Evolutionary conservation across 1,284 basidiomycete genomes (phyloP).

Genomic region (Vanrija sp.): DNA sequence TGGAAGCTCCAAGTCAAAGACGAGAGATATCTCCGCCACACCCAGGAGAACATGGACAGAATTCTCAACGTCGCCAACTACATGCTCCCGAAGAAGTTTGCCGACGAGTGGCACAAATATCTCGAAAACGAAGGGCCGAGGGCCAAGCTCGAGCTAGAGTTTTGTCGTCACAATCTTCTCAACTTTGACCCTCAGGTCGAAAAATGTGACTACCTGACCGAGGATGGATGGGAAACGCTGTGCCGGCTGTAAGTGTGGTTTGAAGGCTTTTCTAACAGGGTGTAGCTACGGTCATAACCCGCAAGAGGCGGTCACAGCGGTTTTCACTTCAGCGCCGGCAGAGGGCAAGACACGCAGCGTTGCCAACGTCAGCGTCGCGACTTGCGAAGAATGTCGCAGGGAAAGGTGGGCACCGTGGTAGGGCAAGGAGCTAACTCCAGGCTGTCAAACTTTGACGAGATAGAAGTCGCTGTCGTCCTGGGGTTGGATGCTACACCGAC

Average conservation of each 20-base stretch:
- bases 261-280: not conserved
- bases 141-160: conserved; percentile 13
- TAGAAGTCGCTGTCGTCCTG: conserved; percentile 17
- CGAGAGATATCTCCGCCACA: conserved; percentile 5
- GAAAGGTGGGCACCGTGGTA: not conserved
- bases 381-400: conserved; percentile 12
- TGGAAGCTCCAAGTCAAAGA: conserved; percentile 3
- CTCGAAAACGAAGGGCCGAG: not conserved
- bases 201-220: conserved; percentile 11
- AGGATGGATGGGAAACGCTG: conserved; percentile 26
- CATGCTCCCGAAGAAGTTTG: conserved; percentile 24
- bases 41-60: conserved; percentile 1
- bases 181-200: conserved; percentile 35
- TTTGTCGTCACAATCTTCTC: conserved; percentile 38
- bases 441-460: conserved; percentile 15
- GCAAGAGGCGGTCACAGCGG: conserved; percentile 14
- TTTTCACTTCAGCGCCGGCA: conserved; percentile 5
- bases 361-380: conserved; percentile 1
- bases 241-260: conserved; percentile 19
- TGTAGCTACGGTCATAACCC: conserved; percentile 21
- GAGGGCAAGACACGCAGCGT: conserved; percentile 3
- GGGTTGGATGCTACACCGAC: not conserved
- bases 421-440: conserved; percentile 2
- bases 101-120: conserved; percentile 21
- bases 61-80: conserved; percentile 25